phyloP scores from a whole-genome alignment of 177 flowering plant genomes.

The Vitis hybrid region DNA sequence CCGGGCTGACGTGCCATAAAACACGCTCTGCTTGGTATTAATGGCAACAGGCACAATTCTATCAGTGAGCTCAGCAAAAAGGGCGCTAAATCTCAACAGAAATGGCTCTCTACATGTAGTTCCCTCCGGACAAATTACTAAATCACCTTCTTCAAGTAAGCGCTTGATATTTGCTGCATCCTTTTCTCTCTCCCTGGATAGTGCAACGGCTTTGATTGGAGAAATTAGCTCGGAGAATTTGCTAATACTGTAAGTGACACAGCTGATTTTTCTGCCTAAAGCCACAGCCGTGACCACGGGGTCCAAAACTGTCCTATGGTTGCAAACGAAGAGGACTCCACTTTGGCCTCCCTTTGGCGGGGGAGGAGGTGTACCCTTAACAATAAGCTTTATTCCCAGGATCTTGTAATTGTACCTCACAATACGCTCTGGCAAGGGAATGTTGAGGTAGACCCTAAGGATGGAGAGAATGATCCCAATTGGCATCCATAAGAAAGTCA shows the following conservation, averaged over 20 bases:
- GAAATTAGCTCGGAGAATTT: conserved; percentile 69
- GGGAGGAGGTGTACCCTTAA: conserved; percentile 72
- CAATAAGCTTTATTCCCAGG: conserved; percentile 56
- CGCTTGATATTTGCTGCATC: conserved; percentile 62
- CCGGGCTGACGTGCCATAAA: conserved; percentile 61
- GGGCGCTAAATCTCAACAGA: conserved; percentile 69
- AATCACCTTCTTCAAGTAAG: conserved; percentile 65
- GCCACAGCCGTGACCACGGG: conserved; percentile 72
- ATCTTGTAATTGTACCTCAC: conserved; percentile 51
- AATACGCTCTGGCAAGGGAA: conserved; percentile 62
- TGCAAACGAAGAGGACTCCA: conserved; percentile 74
- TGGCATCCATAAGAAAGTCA: conserved; percentile 74
- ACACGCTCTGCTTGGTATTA: conserved; percentile 55
- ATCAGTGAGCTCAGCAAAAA: conserved; percentile 80
- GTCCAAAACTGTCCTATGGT: conserved; percentile 73
- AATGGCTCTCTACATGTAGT: conserved; percentile 83
- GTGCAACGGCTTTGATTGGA: conserved; percentile 72
- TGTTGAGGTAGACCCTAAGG: conserved; percentile 55
- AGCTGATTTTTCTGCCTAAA: conserved; percentile 63
- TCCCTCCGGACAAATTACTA: conserved; percentile 83
- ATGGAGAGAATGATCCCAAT: conserved; percentile 59
- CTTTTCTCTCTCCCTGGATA: conserved; percentile 62
- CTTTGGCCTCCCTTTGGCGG: conserved; percentile 50
- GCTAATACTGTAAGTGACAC: conserved; percentile 80
- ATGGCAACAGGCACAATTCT: conserved; percentile 84